These are phyloP conservation scores for Leishmania gerbilli DNA, from an alignment of 208 protist species.

Conservation along the genomic window DNA sequence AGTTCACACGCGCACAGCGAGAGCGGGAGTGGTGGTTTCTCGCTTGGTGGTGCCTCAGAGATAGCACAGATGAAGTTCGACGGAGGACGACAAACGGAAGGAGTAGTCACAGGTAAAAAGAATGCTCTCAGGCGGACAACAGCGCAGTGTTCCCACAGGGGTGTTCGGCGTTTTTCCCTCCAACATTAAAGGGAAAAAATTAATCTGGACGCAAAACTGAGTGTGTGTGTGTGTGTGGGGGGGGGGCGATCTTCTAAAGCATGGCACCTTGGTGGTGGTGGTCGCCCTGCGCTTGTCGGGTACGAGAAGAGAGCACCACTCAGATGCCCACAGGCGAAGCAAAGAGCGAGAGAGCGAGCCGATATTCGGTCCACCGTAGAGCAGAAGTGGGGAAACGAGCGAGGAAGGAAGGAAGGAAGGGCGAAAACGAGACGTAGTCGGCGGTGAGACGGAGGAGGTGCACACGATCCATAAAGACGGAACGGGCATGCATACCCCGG, in stretches of 20 bases:
- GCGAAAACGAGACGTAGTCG: background rate
- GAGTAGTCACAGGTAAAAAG: background rate
- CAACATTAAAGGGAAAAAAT: background rate
- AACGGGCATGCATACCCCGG: too few relatives aligned
- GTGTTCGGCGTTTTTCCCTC: background rate
- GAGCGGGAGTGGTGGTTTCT: background rate
- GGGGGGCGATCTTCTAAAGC: background rate
- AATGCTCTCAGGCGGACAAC: background rate
- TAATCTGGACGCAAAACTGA: background rate
- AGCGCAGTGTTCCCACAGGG: background rate
- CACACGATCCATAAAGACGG: background rate
- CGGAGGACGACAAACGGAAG: background rate
- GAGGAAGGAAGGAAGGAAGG: background rate
- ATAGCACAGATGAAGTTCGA: background rate
- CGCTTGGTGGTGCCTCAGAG: background rate
- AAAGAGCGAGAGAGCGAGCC: background rate
- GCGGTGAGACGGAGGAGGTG: background rate
- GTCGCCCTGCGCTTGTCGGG: background rate
- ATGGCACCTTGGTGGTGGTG: background rate
- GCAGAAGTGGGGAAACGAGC: background rate
- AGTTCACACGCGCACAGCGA: background rate
- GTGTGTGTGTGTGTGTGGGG: too few relatives aligned
- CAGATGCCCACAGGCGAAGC: background rate
- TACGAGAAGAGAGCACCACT: background rate
- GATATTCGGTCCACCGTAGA: background rate